These are phyloP conservation scores for Cymbopogon citratus DNA, from an alignment of 176 grass and related monocot genomes.

Conservation along the genomic window DNA sequence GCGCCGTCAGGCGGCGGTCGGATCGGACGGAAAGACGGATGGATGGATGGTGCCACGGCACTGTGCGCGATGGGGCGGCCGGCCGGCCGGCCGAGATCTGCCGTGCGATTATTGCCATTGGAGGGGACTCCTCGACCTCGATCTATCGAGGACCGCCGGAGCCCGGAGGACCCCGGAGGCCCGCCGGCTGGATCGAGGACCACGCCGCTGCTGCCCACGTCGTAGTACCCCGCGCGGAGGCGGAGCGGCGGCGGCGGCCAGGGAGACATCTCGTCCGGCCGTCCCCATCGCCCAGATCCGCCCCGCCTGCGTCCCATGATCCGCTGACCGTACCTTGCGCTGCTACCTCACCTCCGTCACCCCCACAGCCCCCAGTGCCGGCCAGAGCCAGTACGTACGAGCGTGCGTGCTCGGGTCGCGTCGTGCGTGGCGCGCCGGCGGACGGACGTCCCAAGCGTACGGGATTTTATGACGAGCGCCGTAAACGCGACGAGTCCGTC, in stretches of 20 bases:
- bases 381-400: too few relatives aligned
- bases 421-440: too few relatives aligned
- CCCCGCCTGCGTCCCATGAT: neutral
- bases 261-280: neutral
- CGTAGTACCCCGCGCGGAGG: neutral
- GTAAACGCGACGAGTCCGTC: too few relatives aligned
- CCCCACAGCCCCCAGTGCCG: too few relatives aligned
- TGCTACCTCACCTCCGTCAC: neutral
- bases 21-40: neutral
- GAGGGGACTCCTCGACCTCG: neutral
- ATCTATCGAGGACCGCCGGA: too few relatives aligned
- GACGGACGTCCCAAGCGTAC: too few relatives aligned
- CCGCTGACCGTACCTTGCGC: neutral
- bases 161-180: too few relatives aligned
- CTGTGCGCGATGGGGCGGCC: neutral
- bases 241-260: neutral
- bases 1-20: neutral
- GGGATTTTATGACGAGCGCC: too few relatives aligned
- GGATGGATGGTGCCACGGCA: neutral
- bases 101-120: neutral
- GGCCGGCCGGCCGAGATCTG: neutral
- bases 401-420: too few relatives aligned
- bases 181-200: neutral
- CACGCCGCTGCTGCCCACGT: neutral
- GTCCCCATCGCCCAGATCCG: neutral